Evolutionary conservation across 331 rosid genomes (phyloP).

Genomic region (Malus hybrid): DNA sequence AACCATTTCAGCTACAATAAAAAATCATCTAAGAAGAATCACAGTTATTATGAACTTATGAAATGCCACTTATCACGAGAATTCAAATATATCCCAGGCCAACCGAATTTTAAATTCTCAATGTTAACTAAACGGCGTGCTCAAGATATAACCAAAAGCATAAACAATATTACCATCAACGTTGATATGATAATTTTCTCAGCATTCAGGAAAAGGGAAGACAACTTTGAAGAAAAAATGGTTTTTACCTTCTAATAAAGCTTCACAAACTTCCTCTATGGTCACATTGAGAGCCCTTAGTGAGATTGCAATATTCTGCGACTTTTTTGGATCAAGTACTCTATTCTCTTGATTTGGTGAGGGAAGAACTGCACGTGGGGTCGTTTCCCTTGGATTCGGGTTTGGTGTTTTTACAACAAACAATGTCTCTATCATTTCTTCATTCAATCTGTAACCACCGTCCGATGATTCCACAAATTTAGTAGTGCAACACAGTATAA

Average conservation of each 20-base stretch:
- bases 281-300: slow-evolving; percentile 85
- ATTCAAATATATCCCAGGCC: not conserved
- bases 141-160: not conserved
- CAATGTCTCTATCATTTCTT: slow-evolving; percentile 87
- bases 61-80: not conserved
- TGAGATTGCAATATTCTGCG: slow-evolving; percentile 81
- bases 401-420: slow-evolving; percentile 58
- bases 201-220: not conserved
- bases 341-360: slow-evolving; percentile 43
- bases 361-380: slow-evolving; percentile 39
- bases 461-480: not conserved
- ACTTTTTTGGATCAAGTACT: slow-evolving; percentile 85
- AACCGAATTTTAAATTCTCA: not conserved
- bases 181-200: not conserved
- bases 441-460: slow-evolving; percentile 61
- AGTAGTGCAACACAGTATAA: not conserved
- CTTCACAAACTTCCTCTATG: slow-evolving; percentile 65
- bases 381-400: slow-evolving; percentile 34
- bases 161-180: not conserved
- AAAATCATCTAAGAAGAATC: not conserved
- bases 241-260: slow-evolving; percentile 37
- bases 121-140: not conserved
- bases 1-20: not conserved
- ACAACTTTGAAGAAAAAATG: not conserved
- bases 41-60: not conserved